phyloP scores from a whole-genome alignment of 495 filamentous ascomycete genomes.

The Xylaria bambusicola region DNA sequence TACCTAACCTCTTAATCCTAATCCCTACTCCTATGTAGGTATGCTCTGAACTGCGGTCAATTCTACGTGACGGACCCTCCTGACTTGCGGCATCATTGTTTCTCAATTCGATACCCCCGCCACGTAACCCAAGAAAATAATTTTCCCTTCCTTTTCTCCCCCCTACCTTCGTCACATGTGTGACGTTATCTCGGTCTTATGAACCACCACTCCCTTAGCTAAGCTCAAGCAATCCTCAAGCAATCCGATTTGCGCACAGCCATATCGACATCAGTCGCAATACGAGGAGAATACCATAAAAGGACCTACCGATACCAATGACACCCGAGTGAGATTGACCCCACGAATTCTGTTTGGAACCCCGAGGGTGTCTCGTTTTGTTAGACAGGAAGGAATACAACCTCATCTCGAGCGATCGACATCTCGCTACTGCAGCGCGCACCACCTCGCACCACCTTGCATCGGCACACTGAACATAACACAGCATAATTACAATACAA shows the following conservation, averaged over 20 bases:
- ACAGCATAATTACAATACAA: not conserved
- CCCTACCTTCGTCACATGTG: no score
- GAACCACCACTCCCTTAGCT: conserved; percentile 5
- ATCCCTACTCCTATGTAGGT: not conserved
- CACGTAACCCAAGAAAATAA: not conserved
- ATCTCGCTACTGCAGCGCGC: not conserved
- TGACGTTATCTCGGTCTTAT: conserved; percentile 13
- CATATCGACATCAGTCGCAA: conserved; percentile 4
- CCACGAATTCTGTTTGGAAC: not conserved
- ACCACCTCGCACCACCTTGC: not conserved
- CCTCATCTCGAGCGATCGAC: not conserved
- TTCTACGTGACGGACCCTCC: not conserved
- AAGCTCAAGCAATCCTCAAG: not conserved
- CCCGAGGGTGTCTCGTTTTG: not conserved
- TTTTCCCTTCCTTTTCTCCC: conserved; percentile 7
- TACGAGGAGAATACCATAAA: conserved; percentile 8
- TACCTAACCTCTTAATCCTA: not conserved
- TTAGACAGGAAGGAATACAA: not conserved
- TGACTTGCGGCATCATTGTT: not conserved
- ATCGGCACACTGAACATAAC: not conserved
- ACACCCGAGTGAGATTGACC: conserved; percentile 9
- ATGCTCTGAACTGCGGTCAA: no score
- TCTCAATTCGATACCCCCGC: not conserved
- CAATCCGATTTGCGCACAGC: not conserved
- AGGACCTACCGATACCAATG: conserved; percentile 5